Evolutionary conservation across 345 rosid genomes (phyloP).

Genomic region (Turritis glabra): DNA sequence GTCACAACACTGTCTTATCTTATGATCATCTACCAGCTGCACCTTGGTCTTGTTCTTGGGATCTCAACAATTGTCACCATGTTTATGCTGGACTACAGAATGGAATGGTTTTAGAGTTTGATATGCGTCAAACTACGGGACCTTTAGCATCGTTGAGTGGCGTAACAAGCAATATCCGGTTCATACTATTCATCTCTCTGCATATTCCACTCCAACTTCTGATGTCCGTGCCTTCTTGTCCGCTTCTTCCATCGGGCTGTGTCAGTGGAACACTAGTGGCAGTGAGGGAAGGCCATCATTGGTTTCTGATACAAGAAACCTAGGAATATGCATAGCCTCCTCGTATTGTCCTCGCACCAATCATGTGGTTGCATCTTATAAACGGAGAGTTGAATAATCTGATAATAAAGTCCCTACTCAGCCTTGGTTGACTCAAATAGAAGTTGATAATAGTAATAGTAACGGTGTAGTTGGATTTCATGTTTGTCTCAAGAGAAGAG

Average conservation of each 20-base stretch:
- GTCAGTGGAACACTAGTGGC: slow-evolving; percentile 63
- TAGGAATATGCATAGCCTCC: slow-evolving; percentile 75
- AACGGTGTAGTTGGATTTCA: slow-evolving; percentile 56
- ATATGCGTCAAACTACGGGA: slow-evolving; percentile 67
- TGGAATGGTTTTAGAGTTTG: slow-evolving; percentile 72
- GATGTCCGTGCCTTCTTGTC: slow-evolving; percentile 52
- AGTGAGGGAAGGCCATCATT: slow-evolving; percentile 55
- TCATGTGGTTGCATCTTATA: slow-evolving; percentile 67
- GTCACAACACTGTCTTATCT: slow-evolving; percentile 60
- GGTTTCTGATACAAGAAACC: slow-evolving; percentile 54
- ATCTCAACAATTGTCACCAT: slow-evolving; percentile 52
- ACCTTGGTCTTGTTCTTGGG: slow-evolving; percentile 95
- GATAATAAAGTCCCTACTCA: neutral
- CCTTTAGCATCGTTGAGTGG: slow-evolving; percentile 61
- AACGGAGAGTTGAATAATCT: slow-evolving; percentile 51
- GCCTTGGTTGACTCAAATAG: too few species aligned
- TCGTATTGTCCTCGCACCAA: slow-evolving; percentile 55
- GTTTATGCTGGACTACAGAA: slow-evolving; percentile 88
- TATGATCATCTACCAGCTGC: slow-evolving; percentile 67
- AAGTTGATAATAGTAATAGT: slow-evolving; percentile 29
- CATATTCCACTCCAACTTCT: slow-evolving; percentile 36
- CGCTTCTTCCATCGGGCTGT: slow-evolving; percentile 80
- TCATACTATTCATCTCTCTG: slow-evolving; percentile 59
- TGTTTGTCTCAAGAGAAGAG: slow-evolving; percentile 54
- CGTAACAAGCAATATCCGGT: slow-evolving; percentile 61